Percentiles rank a stretch among this genome's conserved stretches.
Evolutionary conservation across 2,329 filamentous ascomycete species (phyloP).

Genomic region (Fusarium clavum): DNA sequence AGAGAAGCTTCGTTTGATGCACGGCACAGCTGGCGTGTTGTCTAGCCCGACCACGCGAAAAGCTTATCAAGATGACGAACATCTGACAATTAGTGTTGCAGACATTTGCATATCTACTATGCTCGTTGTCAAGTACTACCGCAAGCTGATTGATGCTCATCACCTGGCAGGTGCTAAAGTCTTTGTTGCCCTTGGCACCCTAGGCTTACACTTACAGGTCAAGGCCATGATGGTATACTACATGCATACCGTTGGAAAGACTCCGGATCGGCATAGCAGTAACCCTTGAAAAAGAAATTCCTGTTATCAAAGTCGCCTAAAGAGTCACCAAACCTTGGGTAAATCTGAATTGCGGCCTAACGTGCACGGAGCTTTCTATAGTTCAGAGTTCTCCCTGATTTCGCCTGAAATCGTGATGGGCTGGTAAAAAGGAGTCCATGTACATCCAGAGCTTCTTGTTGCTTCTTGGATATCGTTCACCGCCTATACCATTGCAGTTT

Average conservation of each 20-base stretch:
- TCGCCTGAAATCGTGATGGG: conserved; percentile 34
- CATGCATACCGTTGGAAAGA: conserved; percentile 16
- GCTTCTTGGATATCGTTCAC: conserved; percentile 40
- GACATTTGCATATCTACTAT: conserved; percentile 3
- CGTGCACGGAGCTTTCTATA: conserved; percentile 31
- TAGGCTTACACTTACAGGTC: neutral
- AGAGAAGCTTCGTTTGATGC: neutral
- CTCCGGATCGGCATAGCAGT: conserved; percentile 12
- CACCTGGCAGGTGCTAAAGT: neutral
- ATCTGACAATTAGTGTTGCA: conserved; percentile 4
- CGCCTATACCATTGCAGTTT: conserved; percentile 35
- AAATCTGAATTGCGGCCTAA: conserved; percentile 27
- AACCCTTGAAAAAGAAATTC: conserved; percentile 24
- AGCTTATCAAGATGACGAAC: conserved; percentile 6
- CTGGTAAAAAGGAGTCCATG: conserved; percentile 33
- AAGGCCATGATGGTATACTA: neutral
- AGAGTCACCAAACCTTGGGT: conserved; percentile 1
- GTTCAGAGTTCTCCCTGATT: conserved; percentile 22
- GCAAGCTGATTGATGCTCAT: neutral
- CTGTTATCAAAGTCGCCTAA: conserved; percentile 2
- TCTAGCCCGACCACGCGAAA: neutral
- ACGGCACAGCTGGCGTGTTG: neutral
- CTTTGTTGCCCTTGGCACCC: neutral
- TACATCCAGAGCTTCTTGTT: conserved; percentile 27
- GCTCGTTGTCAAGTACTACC: neutral